Evolutionary conservation across 23 red algal genomes (phyloP), one percentile per base, ranked within the genome.

Genomic region (Cyanidiococcus yangmingshanensis): DNA sequence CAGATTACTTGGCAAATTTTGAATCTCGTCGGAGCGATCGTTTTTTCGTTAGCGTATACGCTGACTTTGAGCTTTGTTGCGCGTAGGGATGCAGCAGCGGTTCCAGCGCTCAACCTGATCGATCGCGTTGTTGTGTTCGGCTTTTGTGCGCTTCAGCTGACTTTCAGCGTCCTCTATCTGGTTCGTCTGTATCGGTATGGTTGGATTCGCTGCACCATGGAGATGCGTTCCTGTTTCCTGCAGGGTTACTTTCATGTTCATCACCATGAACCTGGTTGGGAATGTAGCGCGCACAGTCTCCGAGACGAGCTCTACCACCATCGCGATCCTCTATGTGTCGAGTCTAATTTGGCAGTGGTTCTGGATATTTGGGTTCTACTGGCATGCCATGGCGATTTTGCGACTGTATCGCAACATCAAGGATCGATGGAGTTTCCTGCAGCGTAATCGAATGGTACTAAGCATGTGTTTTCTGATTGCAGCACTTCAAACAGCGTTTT

Each of bases 141-240:
- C 63, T 71, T 35, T 25, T 71, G 21, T 30, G 63, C 7, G n/a
- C 63, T 71, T 7, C 63, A 71, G 63, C 63, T 71, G 3, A 71
- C 32, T 35, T 71, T 71, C 63, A 35, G 3, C 12, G 27, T 71
- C n/a, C 12, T 71, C n/a, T 71, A 71, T 29, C 7, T 35, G 7
- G 3, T 71, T 12, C 63, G 63, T 32, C 63, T 71, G 12, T 35
- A 71, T 35, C 63, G 32, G 63, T 71, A 32, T 35, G 63, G 63
- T 3, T 71, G 63, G 27, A 25, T 25, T 12, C 63, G 63, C 27
- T 12, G n/a, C 63, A 71, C 63, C 63, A 7, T 71, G 12, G 63
- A 71, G 27, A 71, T 71, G 63, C 63, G 63, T 29, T 17, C 3
- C n/a, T 32, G 21, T 7, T 35, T 71, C n/a, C n/a, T 71, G 32